A percentile compares a stretch with the other conserved stretches of the same genome.
These are phyloP conservation scores for Amesomyces nigricolor DNA, from an alignment of 2,329 filamentous ascomycete genomes.

Conservation along the genomic window DNA sequence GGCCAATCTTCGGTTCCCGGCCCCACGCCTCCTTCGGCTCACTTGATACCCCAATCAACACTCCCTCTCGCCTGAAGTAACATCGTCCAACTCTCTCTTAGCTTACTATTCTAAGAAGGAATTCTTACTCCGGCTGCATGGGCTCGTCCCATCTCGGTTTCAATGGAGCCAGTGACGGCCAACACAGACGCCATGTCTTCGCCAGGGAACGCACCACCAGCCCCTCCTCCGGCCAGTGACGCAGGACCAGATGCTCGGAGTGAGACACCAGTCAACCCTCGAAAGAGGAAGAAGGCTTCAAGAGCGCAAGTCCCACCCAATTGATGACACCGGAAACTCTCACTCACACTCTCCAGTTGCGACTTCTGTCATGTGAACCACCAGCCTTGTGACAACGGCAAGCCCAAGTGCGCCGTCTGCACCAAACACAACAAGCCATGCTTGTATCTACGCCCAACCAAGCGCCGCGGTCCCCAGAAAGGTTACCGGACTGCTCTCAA, in stretches of 20 bases:
- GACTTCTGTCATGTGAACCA: conserved; percentile 45
- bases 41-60: too few species aligned
- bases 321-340: not conserved
- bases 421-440: conserved; percentile 36
- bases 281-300: conserved; percentile 35
- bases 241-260: conserved; percentile 25
- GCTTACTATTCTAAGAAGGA: not conserved
- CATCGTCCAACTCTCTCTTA: not conserved
- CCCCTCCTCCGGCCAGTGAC: conserved; percentile 19
- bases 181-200: conserved; percentile 1
- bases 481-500: conserved; percentile 36
- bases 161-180: conserved; percentile 20
- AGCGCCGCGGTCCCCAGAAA: conserved; percentile 36
- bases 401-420: conserved; percentile 43
- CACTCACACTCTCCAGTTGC: conserved; percentile 33
- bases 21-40: not conserved
- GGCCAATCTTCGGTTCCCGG: not conserved
- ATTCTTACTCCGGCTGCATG: conserved; percentile 7
- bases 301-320: conserved; percentile 28
- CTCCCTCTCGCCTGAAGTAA: not conserved
- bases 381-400: conserved; percentile 44
- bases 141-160: not conserved
- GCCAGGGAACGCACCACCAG: not conserved
- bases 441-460: conserved; percentile 35
- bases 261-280: conserved; percentile 30